phyloP scores from a whole-genome alignment of 2,329 filamentous ascomycete species.

The Colletotrichum tropicale region DNA sequence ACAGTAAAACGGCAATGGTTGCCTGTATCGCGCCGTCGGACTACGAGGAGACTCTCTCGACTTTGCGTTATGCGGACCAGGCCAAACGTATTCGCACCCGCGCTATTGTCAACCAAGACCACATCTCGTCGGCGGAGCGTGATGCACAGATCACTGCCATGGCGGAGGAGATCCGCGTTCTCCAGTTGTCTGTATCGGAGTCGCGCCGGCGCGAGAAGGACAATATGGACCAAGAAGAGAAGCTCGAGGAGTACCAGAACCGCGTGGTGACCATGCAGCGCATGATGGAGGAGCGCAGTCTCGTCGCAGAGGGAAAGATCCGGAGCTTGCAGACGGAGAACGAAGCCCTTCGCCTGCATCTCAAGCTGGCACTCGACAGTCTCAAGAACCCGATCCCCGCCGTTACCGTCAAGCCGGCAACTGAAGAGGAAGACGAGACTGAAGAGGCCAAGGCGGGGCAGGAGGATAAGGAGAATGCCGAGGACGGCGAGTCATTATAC shows the following conservation, averaged over 20 bases:
- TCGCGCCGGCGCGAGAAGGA: constrained; percentile 74
- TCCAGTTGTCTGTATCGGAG: constrained; percentile 79
- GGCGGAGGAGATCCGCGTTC: constrained; percentile 87
- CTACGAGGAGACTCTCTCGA: constrained; percentile 96
- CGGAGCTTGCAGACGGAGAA: constrained; percentile 88
- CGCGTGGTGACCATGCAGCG: constrained; percentile 90
- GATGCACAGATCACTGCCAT: constrained; percentile 94
- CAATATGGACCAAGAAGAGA: constrained; percentile 78
- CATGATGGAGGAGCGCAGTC: constrained; percentile 91
- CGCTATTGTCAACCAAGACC: constrained; percentile 94
- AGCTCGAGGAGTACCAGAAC: constrained; percentile 91
- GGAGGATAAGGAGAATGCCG: constrained; percentile 60
- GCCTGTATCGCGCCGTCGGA: constrained; percentile 94
- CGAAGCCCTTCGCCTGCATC: constrained; percentile 83
- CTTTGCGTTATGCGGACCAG: constrained; percentile 95
- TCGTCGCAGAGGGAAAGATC: constrained; percentile 94
- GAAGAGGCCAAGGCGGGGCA: constrained; percentile 4
- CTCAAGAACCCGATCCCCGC: constrained; percentile 89
- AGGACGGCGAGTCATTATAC: constrained; percentile 54
- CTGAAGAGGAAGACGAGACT: background rate
- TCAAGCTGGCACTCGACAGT: constrained; percentile 84
- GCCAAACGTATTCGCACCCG: constrained; percentile 96
- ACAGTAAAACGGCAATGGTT: constrained; percentile 99
- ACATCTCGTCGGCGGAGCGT: constrained; percentile 88
- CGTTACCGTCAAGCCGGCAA: constrained; percentile 41